These are phyloP conservation scores for Microstroma glucosiphilum DNA, from an alignment of 1,284 basidiomycete genomes.

Conservation along the genomic window DNA sequence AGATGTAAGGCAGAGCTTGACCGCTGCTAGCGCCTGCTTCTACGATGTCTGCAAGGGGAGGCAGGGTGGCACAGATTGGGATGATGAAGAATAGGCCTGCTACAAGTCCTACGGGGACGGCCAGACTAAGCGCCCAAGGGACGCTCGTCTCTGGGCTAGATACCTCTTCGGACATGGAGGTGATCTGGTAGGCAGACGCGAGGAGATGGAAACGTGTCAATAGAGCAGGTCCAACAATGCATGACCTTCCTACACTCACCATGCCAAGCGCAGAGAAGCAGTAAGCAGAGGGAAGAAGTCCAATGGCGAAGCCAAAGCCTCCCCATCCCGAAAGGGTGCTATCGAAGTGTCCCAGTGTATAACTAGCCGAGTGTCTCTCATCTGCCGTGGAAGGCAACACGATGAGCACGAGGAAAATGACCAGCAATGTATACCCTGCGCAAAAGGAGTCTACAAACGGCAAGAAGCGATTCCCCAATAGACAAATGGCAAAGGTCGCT, in stretches of 20 bases:
- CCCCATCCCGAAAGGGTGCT: slow-evolving; percentile 13
- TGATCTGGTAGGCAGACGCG: slow-evolving; percentile 8
- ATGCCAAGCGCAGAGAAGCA: slow-evolving; percentile 7
- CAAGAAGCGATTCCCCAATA: slow-evolving; percentile 12
- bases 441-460: slow-evolving; percentile 14
- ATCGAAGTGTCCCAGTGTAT: slow-evolving; percentile 14
- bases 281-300: slow-evolving; percentile 7
- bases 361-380: slow-evolving; percentile 7
- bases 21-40: slow-evolving; percentile 11
- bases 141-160: slow-evolving; percentile 7
- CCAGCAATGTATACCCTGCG: slow-evolving; percentile 12
- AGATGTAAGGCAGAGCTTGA: slow-evolving; percentile 20
- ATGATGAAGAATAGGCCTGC: slow-evolving; percentile 18
- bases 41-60: slow-evolving; percentile 11
- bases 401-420: slow-evolving; percentile 13
- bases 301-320: slow-evolving; percentile 13
- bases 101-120: slow-evolving; percentile 12
- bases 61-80: slow-evolving; percentile 14
- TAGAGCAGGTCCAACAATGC: not conserved
- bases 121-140: slow-evolving; percentile 10
- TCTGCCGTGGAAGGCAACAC: slow-evolving; percentile 15
- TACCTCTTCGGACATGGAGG: slow-evolving; percentile 17
- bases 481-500: slow-evolving; percentile 8
- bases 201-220: not conserved
- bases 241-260: not conserved